Base-by-base conservation (phyloP, 768 basidiomycete species). In the Russula emetica region DNA sequence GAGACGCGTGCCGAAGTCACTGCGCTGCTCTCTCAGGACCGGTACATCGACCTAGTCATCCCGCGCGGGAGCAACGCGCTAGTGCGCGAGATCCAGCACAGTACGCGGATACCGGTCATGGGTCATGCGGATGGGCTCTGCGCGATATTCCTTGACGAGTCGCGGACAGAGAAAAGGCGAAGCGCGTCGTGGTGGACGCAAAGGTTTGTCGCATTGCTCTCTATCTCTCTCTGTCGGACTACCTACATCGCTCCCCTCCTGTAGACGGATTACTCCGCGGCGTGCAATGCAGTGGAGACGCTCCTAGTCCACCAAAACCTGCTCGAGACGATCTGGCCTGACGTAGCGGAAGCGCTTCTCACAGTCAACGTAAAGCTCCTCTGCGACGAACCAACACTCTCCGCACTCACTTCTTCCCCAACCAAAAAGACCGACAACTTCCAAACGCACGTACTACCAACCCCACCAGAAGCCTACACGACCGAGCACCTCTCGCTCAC, bases 41-140 rank as follows among this genome's bases (percentile, higher is more conserved):
- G 83, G 52, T 95, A 93, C 75, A 98, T 99, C 71, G 95, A 98
- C 75, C 81, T 99, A 24, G 95, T 98, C 58, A 98, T 98, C 72
- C 97, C 97, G 1, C 80, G 97, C 59, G 97, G 97, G 7, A 94
- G 95, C 71, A 96, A 96, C 69, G 83, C 82, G 66, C 85, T 99
- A 14, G 97, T 98, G 30, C 81, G 78, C 69, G 89, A 79, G 73
- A 97, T 99, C 63, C 93, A 98, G 73, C 88, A 90, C 62, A 84
- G 79, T 67, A 97, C 96, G 0, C 81, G 89, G 63, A 98, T 99
- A 64, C 89, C 97, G 2, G 97, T 99, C 50, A 98, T 99, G 94
- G 97, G 97, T 1, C 97, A 99, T 71, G 95, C 97, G 8, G 97
- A 99, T 74, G 97, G 97, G 1, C 77, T 98, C 10, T 99, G 97